These are phyloP conservation scores for Stagonosporopsis cucurbitacearum DNA, from an alignment of 2,329 filamentous ascomycete species.

Conservation along the genomic window DNA sequence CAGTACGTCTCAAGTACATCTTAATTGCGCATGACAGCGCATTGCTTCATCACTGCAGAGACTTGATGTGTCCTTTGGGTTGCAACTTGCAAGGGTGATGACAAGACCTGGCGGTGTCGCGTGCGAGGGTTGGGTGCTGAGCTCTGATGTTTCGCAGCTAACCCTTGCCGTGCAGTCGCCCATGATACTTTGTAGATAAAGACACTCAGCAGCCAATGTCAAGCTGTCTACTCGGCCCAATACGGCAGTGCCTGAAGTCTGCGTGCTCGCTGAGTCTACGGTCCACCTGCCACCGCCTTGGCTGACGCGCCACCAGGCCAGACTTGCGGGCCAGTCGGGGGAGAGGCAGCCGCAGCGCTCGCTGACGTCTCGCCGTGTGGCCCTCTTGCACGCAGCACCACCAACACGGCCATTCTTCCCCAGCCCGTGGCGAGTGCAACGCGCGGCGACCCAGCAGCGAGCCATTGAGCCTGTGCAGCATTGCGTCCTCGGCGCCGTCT, in stretches of 20 bases:
- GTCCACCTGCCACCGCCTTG: neutral
- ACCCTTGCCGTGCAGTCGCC: neutral
- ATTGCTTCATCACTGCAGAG: too few species aligned
- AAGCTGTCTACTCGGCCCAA: neutral
- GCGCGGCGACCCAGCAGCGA: slow-evolving; percentile 19
- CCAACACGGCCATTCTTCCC: slow-evolving; percentile 27
- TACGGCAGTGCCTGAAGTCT: neutral
- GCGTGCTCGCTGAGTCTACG: neutral
- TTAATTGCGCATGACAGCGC: too few species aligned
- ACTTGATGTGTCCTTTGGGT: slow-evolving; percentile 2
- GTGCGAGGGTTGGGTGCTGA: slow-evolving; percentile 15
- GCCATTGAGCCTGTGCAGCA: slow-evolving; percentile 1
- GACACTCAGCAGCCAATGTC: neutral
- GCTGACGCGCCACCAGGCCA: slow-evolving; percentile 13
- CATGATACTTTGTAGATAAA: too few species aligned
- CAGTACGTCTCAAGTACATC: too few species aligned
- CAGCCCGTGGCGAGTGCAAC: slow-evolving; percentile 27
- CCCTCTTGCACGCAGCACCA: slow-evolving; percentile 18
- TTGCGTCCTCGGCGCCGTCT: slow-evolving; percentile 3
- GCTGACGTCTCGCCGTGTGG: too few species aligned
- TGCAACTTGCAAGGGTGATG: neutral
- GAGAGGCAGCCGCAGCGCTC: slow-evolving; percentile 30
- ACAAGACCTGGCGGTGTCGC: slow-evolving; percentile 14
- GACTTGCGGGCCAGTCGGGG: slow-evolving; percentile 26
- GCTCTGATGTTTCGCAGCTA: neutral